A percentile compares a stretch with the other conserved stretches of the same genome.
Evolutionary conservation across 345 rosid genomes (phyloP).

Genomic region (Populus simonii): DNA sequence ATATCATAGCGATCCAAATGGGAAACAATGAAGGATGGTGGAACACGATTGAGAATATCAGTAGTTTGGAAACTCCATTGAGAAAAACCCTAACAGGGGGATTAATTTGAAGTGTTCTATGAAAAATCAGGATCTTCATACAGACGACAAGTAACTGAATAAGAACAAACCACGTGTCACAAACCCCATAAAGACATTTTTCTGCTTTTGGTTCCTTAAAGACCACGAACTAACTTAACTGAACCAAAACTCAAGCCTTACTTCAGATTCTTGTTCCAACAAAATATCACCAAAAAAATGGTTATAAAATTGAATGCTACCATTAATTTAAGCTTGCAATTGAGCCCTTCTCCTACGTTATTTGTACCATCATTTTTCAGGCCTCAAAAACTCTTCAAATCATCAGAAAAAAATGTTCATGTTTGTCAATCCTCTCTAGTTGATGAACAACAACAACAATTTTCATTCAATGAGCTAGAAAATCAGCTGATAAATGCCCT

Average conservation of each 20-base stretch:
- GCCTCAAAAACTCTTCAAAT: conserved; percentile 10
- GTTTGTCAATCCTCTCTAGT: conserved; percentile 28
- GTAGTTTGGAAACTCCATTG: neutral
- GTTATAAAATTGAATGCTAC: neutral
- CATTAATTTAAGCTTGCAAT: neutral
- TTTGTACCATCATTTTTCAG: neutral
- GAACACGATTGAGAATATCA: no score
- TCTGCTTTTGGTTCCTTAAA: neutral
- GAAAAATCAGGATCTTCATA: no score
- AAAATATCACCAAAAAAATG: neutral
- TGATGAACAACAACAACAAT: conserved; percentile 23
- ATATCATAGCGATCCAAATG: no score
- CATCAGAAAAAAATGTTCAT: neutral
- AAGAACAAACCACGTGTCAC: neutral
- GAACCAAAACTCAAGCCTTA: neutral
- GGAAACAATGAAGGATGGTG: no score
- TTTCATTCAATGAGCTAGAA: conserved; percentile 61
- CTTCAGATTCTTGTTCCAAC: neutral
- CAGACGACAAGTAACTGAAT: neutral
- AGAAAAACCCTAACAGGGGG: no score
- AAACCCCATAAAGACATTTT: neutral
- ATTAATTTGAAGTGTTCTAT: no score
- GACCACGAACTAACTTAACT: neutral
- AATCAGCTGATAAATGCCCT: conserved; percentile 71
- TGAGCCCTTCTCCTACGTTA: neutral